A percentile compares a stretch with the other conserved stretches of the same genome.
Evolutionary conservation across 768 basidiomycete species (phyloP).

Genomic region (Termitomyces sp.): DNA sequence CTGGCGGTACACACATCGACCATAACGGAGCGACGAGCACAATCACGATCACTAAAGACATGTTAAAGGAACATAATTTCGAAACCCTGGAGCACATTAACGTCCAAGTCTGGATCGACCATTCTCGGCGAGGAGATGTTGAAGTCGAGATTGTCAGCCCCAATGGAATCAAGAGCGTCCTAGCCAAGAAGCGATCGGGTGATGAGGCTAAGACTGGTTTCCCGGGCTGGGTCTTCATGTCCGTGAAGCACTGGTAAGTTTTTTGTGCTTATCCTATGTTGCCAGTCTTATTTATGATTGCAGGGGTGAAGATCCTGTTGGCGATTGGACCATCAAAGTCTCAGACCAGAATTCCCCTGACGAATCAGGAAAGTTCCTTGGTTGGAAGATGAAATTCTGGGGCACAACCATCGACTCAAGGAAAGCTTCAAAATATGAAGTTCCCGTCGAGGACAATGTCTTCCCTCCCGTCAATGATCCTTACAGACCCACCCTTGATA

Average conservation of each 20-base stretch:
- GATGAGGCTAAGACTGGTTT: constrained; percentile 71
- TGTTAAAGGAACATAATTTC: constrained; percentile 72
- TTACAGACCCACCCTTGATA: constrained; percentile 30
- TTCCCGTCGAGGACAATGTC: constrained; percentile 49
- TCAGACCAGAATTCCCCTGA: constrained; percentile 64
- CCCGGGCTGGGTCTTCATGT: constrained; percentile 95
- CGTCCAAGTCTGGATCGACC: constrained; percentile 88
- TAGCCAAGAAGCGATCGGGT: constrained; percentile 65
- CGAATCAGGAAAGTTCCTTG: constrained; percentile 67
- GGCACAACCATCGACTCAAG: constrained; percentile 77
- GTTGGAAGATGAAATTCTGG: constrained; percentile 93
- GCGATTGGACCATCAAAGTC: constrained; percentile 89
- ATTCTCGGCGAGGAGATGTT: constrained; percentile 83
- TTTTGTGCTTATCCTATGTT: background rate
- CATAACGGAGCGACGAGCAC: constrained; percentile 61
- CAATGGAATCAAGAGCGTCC: constrained; percentile 76
- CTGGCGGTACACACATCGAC: constrained; percentile 64
- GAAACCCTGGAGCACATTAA: constrained; percentile 92
- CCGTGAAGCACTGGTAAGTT: constrained; percentile 92
- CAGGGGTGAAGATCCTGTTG: constrained; percentile 91
- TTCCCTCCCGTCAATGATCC: constrained; percentile 42
- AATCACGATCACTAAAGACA: constrained; percentile 65
- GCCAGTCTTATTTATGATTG: constrained; percentile 11
- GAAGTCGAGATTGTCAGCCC: constrained; percentile 90
- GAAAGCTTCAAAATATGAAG: constrained; percentile 57